Evolutionary conservation across 495 filamentous ascomycete genomes (phyloP), one percentile per base, ranked within the genome.

Genomic region (Pseudotulostoma volvatum): DNA sequence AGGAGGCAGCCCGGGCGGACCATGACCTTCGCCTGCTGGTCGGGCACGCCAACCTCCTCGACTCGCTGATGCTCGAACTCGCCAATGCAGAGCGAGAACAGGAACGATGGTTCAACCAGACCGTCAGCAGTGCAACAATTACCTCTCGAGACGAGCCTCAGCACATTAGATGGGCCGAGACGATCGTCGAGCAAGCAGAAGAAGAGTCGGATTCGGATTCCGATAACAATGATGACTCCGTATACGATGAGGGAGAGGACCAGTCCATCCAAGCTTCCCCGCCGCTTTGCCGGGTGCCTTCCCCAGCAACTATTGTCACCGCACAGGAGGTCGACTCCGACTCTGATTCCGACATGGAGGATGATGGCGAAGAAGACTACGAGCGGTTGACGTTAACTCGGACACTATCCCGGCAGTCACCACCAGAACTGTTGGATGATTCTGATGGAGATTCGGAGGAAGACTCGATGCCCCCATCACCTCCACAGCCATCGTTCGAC

Each of bases 91-190:
- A 97, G 67, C 73, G 76, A 43, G 86, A 96, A 56, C 90, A 96
- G 59, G 90, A 96, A 61, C 79, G 71, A 38, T 96, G 92, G 92
- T 96, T 95, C 77, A 86, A 95, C 73, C 77, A 88, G 61, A 84
- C 82, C 42, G 83, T 95, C 60, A 74, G 67, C 55, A 80, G 79
- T 49, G 84, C 81, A 49, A 45, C 57, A 41, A 68, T 70, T 53
- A 43, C 55, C 1, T 52, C 60, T 40, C 52, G 55, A 34, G 61
- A 68, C 38, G 67, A 72, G 44, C 67, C 77, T 32, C 68, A 67
- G 48, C 84, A 84, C 67, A 75, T 93, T 53, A 79, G 88, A 74
- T 93, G 84, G 83, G 79, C 82, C 32, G 83, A 93, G 46, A 64
- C 73, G 34, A 70, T 87, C 44, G 64, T 73, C 40, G 83, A 86